Percentiles rank a stretch among this genome's conserved stretches.
Evolutionary conservation across 805 yeast species (phyloP).

Genomic region (Saccharomyces paradoxus): DNA sequence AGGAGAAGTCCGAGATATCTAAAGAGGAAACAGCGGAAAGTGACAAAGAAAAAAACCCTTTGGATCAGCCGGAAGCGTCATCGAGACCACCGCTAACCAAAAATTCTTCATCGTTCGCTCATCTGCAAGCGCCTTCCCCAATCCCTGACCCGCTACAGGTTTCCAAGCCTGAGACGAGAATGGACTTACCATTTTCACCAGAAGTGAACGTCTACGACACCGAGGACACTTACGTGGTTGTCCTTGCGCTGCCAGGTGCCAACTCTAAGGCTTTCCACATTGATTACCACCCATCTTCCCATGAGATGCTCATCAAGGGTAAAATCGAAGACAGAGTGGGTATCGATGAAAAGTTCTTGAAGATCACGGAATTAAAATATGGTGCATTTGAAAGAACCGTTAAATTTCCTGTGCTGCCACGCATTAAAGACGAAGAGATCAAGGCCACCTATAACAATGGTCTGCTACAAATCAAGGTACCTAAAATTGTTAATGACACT

Average conservation of each 20-base stretch:
- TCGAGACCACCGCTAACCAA: slow-evolving; percentile 3
- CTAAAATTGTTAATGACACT: slow-evolving; percentile 34
- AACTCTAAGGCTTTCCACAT: slow-evolving; percentile 43
- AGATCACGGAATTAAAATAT: slow-evolving; percentile 45
- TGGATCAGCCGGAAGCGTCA: background rate
- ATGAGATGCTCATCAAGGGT: slow-evolving; percentile 47
- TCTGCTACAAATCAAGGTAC: slow-evolving; percentile 43
- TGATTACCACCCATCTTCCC: slow-evolving; percentile 51
- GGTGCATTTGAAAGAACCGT: slow-evolving; percentile 52
- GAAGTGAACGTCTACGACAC: slow-evolving; percentile 51
- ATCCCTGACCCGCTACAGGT: slow-evolving; percentile 37
- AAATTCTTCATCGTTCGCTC: slow-evolving; percentile 12
- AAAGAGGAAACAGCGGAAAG: background rate
- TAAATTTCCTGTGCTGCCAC: slow-evolving; percentile 47
- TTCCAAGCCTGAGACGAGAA: slow-evolving; percentile 37
- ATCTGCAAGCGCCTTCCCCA: slow-evolving; percentile 27
- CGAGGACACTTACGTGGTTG: slow-evolving; percentile 38
- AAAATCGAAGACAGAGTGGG: slow-evolving; percentile 34
- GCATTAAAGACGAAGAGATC: slow-evolving; percentile 45
- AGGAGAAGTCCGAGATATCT: background rate
- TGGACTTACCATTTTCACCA: slow-evolving; percentile 47
- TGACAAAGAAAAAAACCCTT: slow-evolving; percentile 1
- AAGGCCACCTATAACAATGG: slow-evolving; percentile 49
- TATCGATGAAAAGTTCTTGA: slow-evolving; percentile 34
- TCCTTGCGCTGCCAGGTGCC: slow-evolving; percentile 53